phyloP scores from a whole-genome alignment of 176 grass and related monocot genomes.

The Sorghum bicolor region DNA sequence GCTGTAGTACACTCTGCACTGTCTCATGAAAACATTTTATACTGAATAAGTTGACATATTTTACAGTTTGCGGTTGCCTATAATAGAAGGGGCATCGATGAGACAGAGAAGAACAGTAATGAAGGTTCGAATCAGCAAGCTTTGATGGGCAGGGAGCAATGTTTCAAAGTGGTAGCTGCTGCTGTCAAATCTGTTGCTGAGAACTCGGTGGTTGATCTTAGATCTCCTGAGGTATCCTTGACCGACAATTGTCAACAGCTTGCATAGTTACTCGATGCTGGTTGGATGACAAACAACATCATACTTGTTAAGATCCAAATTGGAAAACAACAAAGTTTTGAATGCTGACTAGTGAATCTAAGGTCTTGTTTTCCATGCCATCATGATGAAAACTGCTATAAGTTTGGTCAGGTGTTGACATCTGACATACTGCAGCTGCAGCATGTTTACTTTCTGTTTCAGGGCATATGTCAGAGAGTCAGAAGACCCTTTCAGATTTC shows the following conservation, averaged over 20 bases:
- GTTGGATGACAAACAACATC: neutral
- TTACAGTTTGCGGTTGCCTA: constrained; percentile 91
- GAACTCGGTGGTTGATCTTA: constrained; percentile 78
- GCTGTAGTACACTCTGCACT: neutral
- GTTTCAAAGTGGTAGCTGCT: constrained; percentile 82
- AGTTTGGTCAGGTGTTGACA: constrained; percentile 29
- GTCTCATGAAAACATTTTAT: constrained; percentile 28
- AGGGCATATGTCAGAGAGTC: constrained; percentile 21
- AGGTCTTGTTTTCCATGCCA: constrained; percentile 29
- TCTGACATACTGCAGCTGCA: constrained; percentile 36
- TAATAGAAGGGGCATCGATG: constrained; percentile 85
- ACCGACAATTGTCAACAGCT: neutral
- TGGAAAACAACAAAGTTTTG: constrained; percentile 14
- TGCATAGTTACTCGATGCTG: neutral
- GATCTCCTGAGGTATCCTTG: constrained; percentile 75
- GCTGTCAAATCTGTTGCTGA: constrained; percentile 63
- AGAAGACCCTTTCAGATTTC: neutral
- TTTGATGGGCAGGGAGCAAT: constrained; percentile 74
- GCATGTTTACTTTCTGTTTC: constrained; percentile 9
- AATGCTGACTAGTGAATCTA: constrained; percentile 28
- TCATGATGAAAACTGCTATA: constrained; percentile 30
- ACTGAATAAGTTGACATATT: constrained; percentile 17
- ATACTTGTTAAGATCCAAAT: constrained; percentile 18
- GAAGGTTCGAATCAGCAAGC: constrained; percentile 36
- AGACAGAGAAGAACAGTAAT: constrained; percentile 52